Evolutionary conservation across 2,329 filamentous ascomycete genomes (phyloP), one percentile per base, ranked within the genome.

Genomic region (Sclerotinia subarctica): DNA sequence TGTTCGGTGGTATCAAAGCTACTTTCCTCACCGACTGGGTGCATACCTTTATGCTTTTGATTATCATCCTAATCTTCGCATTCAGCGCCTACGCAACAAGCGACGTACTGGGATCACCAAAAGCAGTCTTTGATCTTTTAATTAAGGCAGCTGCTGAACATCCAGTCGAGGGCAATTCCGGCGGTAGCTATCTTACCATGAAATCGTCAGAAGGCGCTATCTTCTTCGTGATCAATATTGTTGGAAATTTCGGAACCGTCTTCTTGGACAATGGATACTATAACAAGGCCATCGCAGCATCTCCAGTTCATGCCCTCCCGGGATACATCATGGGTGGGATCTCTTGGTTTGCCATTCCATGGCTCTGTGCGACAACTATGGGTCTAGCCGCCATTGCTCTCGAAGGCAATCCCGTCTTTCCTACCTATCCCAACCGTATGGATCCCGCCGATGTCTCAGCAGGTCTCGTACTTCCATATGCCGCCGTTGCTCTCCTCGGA

Each of bases 341-440:
- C 1, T 89, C 87, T 62, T 97, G 93, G 93, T 97, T 97, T 73
- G 93, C 93, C 0, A 96, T 97, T 64, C 94, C 94, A 0, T 96
- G 92, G 91, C 83, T 96, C 13, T 91, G 88, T 2, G 93, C 93
- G 1, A 97, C 92, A 0, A 96, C 93, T 1, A 91, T 96, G 88
- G 93, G 93, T 44, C 84, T 97, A 8, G 86, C 91, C 0, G 92
- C 91, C 3, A 82, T 97, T 10, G 91, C 92, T 0, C 84, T 97
- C 1, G 93, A 97, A 78, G 87, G 83, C 71, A 90, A 86, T 73
- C 89, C 87, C 1, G 82, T 81, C 4, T 93, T 93, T 79, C 91
- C 91, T 0, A 91, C 88, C 0, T 94, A 85, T 74, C 91, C 87
- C 0, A 81, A 89, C 69, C 87, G 92, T 49, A 92, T 96, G 86